These are phyloP conservation scores for Coemansia sp. DNA, from an alignment of 192 early-diverging fungal genomes.

Conservation along the genomic window DNA sequence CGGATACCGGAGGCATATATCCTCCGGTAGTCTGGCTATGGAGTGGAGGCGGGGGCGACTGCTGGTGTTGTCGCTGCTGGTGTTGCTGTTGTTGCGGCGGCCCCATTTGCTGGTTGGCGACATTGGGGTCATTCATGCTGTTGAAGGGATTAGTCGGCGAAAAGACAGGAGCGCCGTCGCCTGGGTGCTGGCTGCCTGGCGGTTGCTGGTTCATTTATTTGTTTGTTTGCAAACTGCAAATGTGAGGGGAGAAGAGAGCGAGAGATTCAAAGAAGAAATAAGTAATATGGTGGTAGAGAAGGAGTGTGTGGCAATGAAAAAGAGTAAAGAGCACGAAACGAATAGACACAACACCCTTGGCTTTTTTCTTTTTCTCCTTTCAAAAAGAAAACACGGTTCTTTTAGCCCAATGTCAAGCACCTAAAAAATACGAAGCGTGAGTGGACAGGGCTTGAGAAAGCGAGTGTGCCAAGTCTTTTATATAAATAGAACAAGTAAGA, in stretches of 20 bases:
- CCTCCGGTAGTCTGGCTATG: neutral
- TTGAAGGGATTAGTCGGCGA: slow-evolving; percentile 48
- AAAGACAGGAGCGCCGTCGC: slow-evolving; percentile 9
- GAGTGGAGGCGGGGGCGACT: neutral
- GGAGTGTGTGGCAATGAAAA: neutral
- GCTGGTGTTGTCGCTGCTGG: neutral
- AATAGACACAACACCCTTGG: too few species aligned
- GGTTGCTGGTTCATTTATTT: slow-evolving; percentile 20
- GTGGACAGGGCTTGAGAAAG: too few species aligned
- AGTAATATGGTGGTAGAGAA: neutral
- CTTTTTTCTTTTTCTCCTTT: too few species aligned
- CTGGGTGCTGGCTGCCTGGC: slow-evolving; percentile 1
- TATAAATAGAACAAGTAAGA: too few species aligned
- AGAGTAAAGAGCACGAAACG: neutral
- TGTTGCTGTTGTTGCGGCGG: slow-evolving; percentile 8
- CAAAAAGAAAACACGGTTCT: neutral
- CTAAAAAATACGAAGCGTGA: neutral
- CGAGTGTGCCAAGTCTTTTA: too few species aligned
- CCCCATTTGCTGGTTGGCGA: neutral
- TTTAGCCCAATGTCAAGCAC: too few species aligned
- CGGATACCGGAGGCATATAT: slow-evolving; percentile 6
- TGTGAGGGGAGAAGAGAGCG: neutral
- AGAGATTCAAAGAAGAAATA: neutral
- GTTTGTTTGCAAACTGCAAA: neutral
- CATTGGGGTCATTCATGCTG: slow-evolving; percentile 16